Evolutionary conservation across 805 yeast genomes (phyloP), one percentile per base, ranked within the genome.

Genomic region (Hanseniaspora pseudoguilliermondii): DNA sequence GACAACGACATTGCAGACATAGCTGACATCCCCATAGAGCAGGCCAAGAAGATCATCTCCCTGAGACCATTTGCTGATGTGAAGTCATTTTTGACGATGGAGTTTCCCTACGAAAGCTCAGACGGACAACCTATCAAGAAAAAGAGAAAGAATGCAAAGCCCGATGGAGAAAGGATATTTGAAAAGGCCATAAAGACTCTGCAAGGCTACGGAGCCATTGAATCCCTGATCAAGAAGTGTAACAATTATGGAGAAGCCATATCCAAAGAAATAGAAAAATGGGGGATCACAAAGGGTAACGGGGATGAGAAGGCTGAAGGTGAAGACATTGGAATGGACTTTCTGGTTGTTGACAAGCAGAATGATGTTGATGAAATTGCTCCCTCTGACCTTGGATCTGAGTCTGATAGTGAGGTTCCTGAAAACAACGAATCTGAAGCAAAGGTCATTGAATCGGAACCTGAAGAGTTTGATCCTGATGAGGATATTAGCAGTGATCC

Each of bases 191-290:
- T 78, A 48, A 72, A 76, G 59, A 83, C 88, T 16, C 73, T 93
- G 59, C 80, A 81, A 63, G 97, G 97, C 5, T 93, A 93, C 66
- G 83, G 82, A 59, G 97, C 98, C 0, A 95, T 93, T 46, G 97
- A 91, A 62, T 84, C 95, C n/a, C 73, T 93, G 60, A 87, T 93
- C 59, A 81, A 81, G 58, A 79, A 81, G 61, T 93, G 99, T 71
- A 81, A 89, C 10, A 77, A 79, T 18, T 83, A 85, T 60, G 95
- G 97, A 57, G 73, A 75, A 16, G 67, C 74, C 8, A 88, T 93
- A 57, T 75, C 88, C 5, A 67, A 71, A 13, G 93, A 86, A 59
- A 86, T 93, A 70, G 73, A 73, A 49, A 75, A 78, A 58, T 91
- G 98, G 98, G 97, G 97, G 36, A 87, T 88, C 15, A 6, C 49